These are phyloP conservation scores for Boletus pseudopeckii DNA, from an alignment of 768 basidiomycete species.

Conservation along the genomic window DNA sequence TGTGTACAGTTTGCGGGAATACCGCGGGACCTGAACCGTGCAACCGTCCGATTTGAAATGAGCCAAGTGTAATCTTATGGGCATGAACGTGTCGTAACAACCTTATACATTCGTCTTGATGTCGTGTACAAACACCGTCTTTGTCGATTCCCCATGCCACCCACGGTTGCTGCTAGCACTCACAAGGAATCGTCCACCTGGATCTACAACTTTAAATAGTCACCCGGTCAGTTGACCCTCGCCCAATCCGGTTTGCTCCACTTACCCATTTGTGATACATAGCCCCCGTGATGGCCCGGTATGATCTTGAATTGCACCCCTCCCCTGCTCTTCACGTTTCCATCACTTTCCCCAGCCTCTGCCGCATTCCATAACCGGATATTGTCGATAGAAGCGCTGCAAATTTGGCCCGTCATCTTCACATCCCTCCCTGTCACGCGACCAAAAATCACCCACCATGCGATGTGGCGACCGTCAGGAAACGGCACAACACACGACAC, in stretches of 20 bases:
- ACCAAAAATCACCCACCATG: constrained; percentile 57
- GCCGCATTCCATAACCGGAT: constrained; percentile 91
- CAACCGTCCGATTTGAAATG: constrained; percentile 28
- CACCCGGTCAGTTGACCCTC: constrained; percentile 22
- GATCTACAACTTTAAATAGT: constrained; percentile 69
- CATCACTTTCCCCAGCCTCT: constrained; percentile 68
- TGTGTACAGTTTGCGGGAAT: constrained; percentile 28
- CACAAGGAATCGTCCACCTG: constrained; percentile 77
- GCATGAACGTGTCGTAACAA: constrained; percentile 28
- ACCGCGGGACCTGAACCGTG: constrained; percentile 32
- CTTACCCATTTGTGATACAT: constrained; percentile 90
- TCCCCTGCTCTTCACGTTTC: constrained; percentile 55
- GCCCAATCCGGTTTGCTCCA: constrained; percentile 21
- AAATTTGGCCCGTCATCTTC: constrained; percentile 18
- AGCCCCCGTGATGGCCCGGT: constrained; percentile 93
- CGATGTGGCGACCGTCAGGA: constrained; percentile 88
- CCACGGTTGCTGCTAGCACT: constrained; percentile 93
- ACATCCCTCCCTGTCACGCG: constrained; percentile 14
- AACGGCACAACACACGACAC: constrained; percentile 90
- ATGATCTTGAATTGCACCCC: constrained; percentile 92
- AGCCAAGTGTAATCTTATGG: constrained; percentile 26
- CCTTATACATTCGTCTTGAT: constrained; percentile 50
- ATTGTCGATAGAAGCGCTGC: constrained; percentile 88
- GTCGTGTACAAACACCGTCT: constrained; percentile 88
- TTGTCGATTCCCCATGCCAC: constrained; percentile 89